Conservation (phyloP, 371 early-diverging fungal genomes). For the Mortierella sp. region DNA sequence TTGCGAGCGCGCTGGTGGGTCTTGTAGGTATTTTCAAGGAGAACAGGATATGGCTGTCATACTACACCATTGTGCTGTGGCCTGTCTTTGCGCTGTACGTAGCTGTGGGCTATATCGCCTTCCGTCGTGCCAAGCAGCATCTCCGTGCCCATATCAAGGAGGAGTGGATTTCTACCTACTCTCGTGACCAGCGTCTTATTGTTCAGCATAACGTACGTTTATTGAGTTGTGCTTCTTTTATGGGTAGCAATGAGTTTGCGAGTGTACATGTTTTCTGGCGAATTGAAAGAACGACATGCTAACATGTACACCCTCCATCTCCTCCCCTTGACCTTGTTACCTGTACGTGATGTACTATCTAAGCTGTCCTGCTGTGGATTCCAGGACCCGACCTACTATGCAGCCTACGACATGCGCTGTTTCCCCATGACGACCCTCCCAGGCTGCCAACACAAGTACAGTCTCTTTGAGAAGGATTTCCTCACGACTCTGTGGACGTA, state of each 20-base stretch:
- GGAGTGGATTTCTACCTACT: conserved; percentile 42
- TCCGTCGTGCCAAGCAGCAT: conserved; percentile 57
- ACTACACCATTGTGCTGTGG: conserved; percentile 70
- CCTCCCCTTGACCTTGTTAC: not conserved
- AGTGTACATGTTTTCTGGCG: no score
- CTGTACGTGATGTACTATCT: not conserved
- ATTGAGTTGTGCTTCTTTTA: not conserved
- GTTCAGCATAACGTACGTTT: conserved; percentile 38
- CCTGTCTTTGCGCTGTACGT: conserved; percentile 67
- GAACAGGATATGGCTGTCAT: conserved; percentile 62
- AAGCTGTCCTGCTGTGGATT: conserved; percentile 49
- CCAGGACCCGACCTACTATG: conserved; percentile 18
- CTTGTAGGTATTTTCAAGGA: conserved; percentile 69
- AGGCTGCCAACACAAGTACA: conserved; percentile 66
- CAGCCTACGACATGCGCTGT: conserved; percentile 38
- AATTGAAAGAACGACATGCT: not conserved
- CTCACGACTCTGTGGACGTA: conserved; percentile 58
- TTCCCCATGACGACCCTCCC: conserved; percentile 69
- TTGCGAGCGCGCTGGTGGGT: conserved; percentile 59
- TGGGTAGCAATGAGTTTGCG: not conserved
- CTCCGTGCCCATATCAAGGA: conserved; percentile 35
- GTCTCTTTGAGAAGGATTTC: conserved; percentile 56
- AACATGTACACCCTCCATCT: not conserved
- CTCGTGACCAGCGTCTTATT: conserved; percentile 45
- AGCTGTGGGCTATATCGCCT: conserved; percentile 69